phyloP scores from a whole-genome alignment of 352 stramenopile species.

The Phytophthora megakarya region DNA sequence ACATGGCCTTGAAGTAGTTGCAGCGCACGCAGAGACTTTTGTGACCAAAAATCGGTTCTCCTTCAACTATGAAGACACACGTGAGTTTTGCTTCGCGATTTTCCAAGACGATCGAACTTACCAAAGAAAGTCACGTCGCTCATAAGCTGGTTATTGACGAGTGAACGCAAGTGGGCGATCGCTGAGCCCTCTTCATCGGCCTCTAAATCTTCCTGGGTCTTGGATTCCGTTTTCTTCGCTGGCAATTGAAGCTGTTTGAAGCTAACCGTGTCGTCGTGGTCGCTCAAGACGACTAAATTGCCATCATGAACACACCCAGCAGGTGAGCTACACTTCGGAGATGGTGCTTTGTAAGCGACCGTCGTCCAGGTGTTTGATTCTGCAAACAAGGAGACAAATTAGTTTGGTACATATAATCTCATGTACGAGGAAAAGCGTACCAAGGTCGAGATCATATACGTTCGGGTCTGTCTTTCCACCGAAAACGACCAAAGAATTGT shows the following conservation, averaged over 20 bases:
- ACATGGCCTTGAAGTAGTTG: slow-evolving; percentile 93
- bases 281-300: slow-evolving; percentile 92
- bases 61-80: slow-evolving; percentile 60
- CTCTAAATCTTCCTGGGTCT: slow-evolving; percentile 40
- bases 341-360: slow-evolving; percentile 62
- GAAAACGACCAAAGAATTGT: slow-evolving; percentile 93
- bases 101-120: slow-evolving; percentile 24
- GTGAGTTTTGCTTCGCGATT: not conserved
- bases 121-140: slow-evolving; percentile 83
- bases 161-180: slow-evolving; percentile 65
- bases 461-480: slow-evolving; percentile 94
- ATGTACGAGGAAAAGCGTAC: too few relatives aligned
- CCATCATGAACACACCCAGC: slow-evolving; percentile 91
- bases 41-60: slow-evolving; percentile 81
- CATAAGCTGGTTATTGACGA: slow-evolving; percentile 84
- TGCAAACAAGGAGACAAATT: too few relatives aligned
- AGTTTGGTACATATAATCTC: too few relatives aligned
- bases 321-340: slow-evolving; percentile 92
- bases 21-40: slow-evolving; percentile 94
- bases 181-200: slow-evolving; percentile 54
- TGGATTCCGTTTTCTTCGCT: slow-evolving; percentile 66
- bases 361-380: slow-evolving; percentile 71
- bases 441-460: slow-evolving; percentile 94
- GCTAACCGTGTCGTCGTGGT: slow-evolving; percentile 93
- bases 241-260: slow-evolving; percentile 92